Conservation (phyloP, 1,139 yeast genomes). For the Hyphopichia burtonii region DNA sequence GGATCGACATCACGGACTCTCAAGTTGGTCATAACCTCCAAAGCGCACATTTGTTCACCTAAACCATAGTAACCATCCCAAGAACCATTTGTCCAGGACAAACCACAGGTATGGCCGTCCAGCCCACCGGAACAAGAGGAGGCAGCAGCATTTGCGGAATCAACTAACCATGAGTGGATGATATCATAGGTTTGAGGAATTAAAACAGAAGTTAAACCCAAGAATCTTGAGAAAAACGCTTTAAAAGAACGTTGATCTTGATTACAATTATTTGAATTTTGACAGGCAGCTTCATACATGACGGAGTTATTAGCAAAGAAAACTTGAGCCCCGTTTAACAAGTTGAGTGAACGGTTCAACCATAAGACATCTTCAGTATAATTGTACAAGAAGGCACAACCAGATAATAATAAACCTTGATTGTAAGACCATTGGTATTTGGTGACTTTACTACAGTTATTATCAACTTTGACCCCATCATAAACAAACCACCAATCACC, state of each 20-base stretch:
- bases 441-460: conserved; percentile 62
- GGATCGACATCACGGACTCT: conserved; percentile 52
- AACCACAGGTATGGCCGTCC: conserved; percentile 90
- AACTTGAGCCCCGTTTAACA: conserved; percentile 49
- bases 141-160: conserved; percentile 80
- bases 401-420: conserved; percentile 76
- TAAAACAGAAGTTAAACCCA: conserved; percentile 72
- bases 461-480: conserved; percentile 73
- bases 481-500: conserved; percentile 52
- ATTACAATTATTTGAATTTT: conserved; percentile 59
- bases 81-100: conserved; percentile 61
- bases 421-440: conserved; percentile 83
- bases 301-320: conserved; percentile 59
- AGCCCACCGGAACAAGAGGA: conserved; percentile 79
- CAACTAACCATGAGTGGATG: conserved; percentile 51
- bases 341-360: conserved; percentile 58
- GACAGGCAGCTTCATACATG: conserved; percentile 84
- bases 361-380: conserved; percentile 67
- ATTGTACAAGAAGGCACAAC: conserved; percentile 81
- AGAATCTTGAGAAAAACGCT: conserved; percentile 73
- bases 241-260: conserved; percentile 90
- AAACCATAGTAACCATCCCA: conserved; percentile 87
- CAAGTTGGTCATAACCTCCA: conserved; percentile 72
- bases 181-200: conserved; percentile 64
- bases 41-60: conserved; percentile 90